Conservation (phyloP, 169 alveolate genomes). For the Plasmodium inui region DNA sequence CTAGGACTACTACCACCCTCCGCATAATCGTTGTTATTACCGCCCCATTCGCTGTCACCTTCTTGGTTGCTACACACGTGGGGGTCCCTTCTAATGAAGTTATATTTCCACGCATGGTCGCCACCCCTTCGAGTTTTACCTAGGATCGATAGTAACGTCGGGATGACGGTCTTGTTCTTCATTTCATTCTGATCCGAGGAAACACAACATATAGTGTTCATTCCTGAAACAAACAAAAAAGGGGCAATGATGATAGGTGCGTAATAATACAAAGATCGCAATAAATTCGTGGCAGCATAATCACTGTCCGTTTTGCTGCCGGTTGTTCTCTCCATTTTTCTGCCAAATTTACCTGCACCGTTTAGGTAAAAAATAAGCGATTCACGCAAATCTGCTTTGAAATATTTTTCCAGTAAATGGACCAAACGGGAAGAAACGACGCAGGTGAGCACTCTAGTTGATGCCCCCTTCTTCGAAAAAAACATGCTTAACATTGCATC, state of each 20-base stretch:
- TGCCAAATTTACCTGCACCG: neutral
- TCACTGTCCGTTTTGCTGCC: neutral
- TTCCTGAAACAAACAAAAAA: neutral
- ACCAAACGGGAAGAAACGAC: neutral
- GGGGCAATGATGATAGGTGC: neutral
- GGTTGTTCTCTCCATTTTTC: neutral
- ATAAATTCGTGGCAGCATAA: neutral
- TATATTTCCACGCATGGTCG: neutral
- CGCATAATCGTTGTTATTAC: neutral
- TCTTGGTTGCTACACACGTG: neutral
- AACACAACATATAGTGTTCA: neutral
- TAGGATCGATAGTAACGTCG: neutral
- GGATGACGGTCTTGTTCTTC: neutral
- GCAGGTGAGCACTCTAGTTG: neutral
- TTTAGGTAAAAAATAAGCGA: neutral
- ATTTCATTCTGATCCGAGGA: neutral
- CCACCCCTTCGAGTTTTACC: neutral
- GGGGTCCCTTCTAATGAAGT: neutral
- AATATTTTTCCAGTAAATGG: neutral
- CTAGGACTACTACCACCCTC: neutral
- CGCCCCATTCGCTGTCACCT: neutral
- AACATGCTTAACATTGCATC: neutral
- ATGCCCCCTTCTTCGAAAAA: neutral
- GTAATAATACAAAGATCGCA: neutral
- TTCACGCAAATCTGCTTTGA: neutral